These are phyloP conservation scores for Aspergillus nomiae DNA, from an alignment of 2,329 filamentous ascomycete species.

Conservation along the genomic window DNA sequence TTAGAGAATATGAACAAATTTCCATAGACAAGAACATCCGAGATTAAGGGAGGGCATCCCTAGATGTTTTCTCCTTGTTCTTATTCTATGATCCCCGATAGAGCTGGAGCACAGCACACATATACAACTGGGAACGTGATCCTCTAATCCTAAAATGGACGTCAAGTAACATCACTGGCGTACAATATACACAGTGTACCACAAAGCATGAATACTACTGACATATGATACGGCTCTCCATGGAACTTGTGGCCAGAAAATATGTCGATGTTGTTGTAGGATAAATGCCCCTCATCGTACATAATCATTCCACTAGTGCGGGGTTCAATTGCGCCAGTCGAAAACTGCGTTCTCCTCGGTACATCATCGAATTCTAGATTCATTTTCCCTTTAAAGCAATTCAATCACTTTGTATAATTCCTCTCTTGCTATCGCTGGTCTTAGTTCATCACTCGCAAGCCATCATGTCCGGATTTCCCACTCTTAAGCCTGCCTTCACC, in stretches of 20 bases:
- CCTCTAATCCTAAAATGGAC: neutral
- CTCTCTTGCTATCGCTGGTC: neutral
- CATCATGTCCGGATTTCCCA: constrained; percentile 41
- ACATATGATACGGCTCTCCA: neutral
- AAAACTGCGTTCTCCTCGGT: constrained; percentile 15
- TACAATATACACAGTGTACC: neutral
- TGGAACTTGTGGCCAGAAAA: neutral
- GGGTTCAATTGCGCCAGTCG: neutral
- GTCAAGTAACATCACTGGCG: neutral
- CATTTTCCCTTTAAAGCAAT: neutral
- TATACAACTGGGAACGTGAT: neutral
- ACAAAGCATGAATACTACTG: neutral
- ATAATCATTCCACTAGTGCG: neutral
- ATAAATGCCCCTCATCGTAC: neutral
- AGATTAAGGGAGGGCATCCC: too few species aligned
- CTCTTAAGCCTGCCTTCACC: constrained; percentile 44
- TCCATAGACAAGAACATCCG: neutral
- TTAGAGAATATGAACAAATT: neutral
- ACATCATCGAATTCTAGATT: neutral
- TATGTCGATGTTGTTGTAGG: neutral
- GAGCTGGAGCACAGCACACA: neutral
- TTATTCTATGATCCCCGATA: neutral
- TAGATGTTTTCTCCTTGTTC: neutral
- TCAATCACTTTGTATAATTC: neutral
- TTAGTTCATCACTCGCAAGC: constrained; percentile 17